Percentiles rank a stretch among this genome's conserved stretches.
These are phyloP conservation scores for Zygnema cylindricum DNA, from an alignment of 139 green algal genomes.

Conservation along the genomic window DNA sequence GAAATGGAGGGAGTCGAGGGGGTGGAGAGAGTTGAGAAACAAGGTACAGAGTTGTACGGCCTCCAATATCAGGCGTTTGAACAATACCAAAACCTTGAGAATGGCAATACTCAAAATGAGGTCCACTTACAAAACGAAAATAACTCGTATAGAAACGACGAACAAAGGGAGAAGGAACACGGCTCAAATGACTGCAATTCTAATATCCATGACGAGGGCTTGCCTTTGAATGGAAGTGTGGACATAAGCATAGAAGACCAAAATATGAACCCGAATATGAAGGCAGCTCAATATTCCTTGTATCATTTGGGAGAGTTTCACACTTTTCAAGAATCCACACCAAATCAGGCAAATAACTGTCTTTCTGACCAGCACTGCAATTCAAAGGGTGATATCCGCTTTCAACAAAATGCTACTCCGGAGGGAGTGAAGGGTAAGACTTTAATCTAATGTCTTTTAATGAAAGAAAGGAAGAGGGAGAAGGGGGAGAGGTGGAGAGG, in stretches of 20 bases:
- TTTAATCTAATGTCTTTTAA: too few relatives aligned
- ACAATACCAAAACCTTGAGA: not conserved
- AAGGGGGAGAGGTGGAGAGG: not conserved
- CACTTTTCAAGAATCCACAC: not conserved
- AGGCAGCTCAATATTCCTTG: not conserved
- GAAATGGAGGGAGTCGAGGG: not conserved
- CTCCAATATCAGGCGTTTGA: not conserved
- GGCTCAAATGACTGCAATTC: not conserved
- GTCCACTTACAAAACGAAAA: not conserved
- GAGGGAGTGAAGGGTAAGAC: not conserved
- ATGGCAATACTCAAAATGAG: not conserved
- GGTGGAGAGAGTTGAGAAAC: too few relatives aligned
- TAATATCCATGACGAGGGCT: not conserved
- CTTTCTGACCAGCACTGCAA: not conserved
- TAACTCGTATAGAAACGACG: not conserved
- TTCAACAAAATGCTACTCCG: not conserved
- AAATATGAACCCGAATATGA: not conserved
- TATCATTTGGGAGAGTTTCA: not conserved
- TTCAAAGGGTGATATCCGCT: not conserved
- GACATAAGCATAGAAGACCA: not conserved
- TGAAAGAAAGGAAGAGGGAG: not conserved
- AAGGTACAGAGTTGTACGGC: not conserved
- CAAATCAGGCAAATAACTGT: not conserved
- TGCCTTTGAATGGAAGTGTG: not conserved
- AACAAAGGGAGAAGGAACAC: not conserved